Evolutionary conservation across 495 filamentous ascomycete species (phyloP).

Genomic region (Tetracladium setigerum): DNA sequence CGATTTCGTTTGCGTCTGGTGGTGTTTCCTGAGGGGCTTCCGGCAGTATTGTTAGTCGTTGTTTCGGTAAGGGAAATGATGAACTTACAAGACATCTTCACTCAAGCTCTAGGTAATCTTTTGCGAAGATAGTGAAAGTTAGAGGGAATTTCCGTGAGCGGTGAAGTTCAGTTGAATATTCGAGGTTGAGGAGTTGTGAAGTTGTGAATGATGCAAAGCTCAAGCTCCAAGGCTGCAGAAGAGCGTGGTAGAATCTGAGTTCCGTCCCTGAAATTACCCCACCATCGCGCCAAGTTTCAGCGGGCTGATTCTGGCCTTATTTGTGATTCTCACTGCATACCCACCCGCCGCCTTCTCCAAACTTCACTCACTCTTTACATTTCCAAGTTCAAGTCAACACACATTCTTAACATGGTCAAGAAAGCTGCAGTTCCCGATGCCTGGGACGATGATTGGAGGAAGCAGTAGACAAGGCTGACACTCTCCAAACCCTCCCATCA

Average conservation of each 20-base stretch:
- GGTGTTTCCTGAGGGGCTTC: background rate
- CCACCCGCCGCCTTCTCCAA: background rate
- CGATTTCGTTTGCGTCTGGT: constrained; percentile 5
- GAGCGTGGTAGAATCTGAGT: background rate
- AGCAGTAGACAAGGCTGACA: constrained; percentile 50
- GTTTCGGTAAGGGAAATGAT: background rate
- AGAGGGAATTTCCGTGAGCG: too few relatives aligned
- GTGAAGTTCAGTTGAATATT: too few relatives aligned
- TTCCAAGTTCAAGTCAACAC: background rate
- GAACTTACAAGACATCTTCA: constrained; percentile 6
- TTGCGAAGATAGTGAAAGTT: too few relatives aligned
- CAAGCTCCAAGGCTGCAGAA: constrained; percentile 4
- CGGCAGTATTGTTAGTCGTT: background rate
- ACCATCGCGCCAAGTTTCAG: background rate
- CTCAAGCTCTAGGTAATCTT: too few relatives aligned
- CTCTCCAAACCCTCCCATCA: constrained; percentile 25
- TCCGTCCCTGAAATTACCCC: background rate
- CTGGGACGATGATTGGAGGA: constrained; percentile 88
- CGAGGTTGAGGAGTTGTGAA: too few relatives aligned
- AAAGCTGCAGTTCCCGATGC: constrained; percentile 52
- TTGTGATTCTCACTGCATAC: background rate
- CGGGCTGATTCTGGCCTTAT: background rate
- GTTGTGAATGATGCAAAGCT: background rate
- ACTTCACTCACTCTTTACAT: background rate
- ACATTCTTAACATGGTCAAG: constrained; percentile 14